Base-by-base conservation (phyloP, 371 early-diverging fungal genomes). In the Rhizomucor miehei region DNA sequence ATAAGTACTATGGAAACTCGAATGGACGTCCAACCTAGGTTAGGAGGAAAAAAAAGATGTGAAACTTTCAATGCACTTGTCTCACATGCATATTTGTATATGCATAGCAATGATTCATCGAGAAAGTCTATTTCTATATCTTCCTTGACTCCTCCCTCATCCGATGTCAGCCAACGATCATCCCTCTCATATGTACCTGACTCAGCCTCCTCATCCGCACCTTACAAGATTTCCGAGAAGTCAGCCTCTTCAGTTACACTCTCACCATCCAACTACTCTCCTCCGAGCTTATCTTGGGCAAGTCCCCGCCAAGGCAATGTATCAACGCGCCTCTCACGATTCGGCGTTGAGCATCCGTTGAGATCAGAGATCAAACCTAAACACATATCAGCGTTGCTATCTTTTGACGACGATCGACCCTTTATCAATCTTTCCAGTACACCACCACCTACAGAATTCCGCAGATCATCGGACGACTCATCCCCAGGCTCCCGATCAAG, bases 191-290 rank as follows among this genome's bases (percentile, higher is more conserved):
- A 67, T 62, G 55, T 65, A 12, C 70, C 66, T 54, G 65, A 65
- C 52, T 61, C 66, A 11, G 59, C 54, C 21, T 66, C 75, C 14
- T 53, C 53, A 17, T 57, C 71, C 5, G 51, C 67, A 17, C 76
- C 76, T 10, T 75, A 69, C 51, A 75, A 75, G 52, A 63, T 75
- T 13, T 60, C 56, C 29, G 64, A 63, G 55, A 75, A 75, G 51
- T 63, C 69, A 6, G 25, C 67, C 4, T 69, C 69, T 1, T 71
- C 72, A 1, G 66, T 65, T 35, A 67, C 68, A 3, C 56, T 66
- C 20, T 57, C 69, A 6, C 64, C 69, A 1, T 60, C 68, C 34
- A 62, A 63, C 39, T 46, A 51, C 23, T 48, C 63, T 4, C 45
- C 54, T 6, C 66, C 68, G 10, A 63, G 69, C 25, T 36, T 71